Percentiles rank a stretch among this genome's conserved stretches.
Evolutionary conservation across 768 basidiomycete genomes (phyloP).

Genomic region (Daedaleopsis nitida): DNA sequence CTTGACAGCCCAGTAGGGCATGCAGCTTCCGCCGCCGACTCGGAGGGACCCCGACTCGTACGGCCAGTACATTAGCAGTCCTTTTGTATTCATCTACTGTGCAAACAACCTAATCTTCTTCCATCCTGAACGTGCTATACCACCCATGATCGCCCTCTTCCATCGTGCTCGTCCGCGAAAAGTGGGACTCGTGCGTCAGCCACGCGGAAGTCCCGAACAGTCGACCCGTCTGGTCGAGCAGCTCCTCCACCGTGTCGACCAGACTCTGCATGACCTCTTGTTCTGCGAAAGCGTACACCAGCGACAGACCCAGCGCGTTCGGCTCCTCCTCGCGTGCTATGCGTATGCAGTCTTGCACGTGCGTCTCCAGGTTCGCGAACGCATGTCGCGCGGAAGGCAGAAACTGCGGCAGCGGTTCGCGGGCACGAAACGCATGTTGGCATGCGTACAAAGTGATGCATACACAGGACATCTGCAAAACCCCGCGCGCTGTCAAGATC

Average conservation of each 20-base stretch:
- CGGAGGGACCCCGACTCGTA: not conserved
- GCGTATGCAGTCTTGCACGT: conserved; percentile 37
- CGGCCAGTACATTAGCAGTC: not conserved
- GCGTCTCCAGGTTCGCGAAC: conserved; percentile 35
- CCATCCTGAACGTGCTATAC: conserved; percentile 34
- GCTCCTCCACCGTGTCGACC: conserved; percentile 44
- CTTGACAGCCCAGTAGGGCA: not conserved
- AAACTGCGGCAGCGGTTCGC: conserved; percentile 51
- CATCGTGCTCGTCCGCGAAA: conserved; percentile 24
- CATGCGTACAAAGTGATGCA: conserved; percentile 51
- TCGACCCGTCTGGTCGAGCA: conserved; percentile 41
- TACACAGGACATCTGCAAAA: conserved; percentile 43
- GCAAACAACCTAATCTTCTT: conserved; percentile 12
- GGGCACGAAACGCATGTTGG: conserved; percentile 48
- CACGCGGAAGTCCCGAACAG: conserved; percentile 49
- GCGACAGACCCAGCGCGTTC: conserved; percentile 37
- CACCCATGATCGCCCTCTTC: conserved; percentile 30
- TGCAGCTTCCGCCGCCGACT: not conserved
- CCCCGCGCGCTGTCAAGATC: no score
- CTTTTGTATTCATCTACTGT: not conserved
- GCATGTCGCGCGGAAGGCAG: conserved; percentile 48
- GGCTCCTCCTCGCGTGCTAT: conserved; percentile 29
- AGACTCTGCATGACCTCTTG: conserved; percentile 42
- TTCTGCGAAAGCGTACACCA: conserved; percentile 47
- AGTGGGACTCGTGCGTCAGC: conserved; percentile 33